Evolutionary conservation across 495 filamentous ascomycete species (phyloP), one percentile per base, ranked within the genome.

Genomic region (Hypomontagnella monticulosa): DNA sequence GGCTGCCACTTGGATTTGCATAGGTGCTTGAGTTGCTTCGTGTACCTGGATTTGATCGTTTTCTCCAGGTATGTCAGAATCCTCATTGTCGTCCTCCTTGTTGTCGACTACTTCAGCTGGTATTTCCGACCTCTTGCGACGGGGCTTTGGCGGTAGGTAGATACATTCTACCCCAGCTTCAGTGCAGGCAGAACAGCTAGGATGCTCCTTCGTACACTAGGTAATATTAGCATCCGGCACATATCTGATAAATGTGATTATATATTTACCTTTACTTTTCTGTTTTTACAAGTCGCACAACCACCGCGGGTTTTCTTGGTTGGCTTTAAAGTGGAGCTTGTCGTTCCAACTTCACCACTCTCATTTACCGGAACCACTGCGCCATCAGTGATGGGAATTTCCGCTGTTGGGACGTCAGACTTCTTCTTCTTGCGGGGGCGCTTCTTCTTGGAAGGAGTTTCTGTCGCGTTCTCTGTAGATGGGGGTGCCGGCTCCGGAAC

Each of bases 171-270:
- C 44, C 0, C 66, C 71, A 2, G 67, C 49, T 0, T 63, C 57
- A 43, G 68, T 12, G 48, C 80, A 82, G 19, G 71, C 55, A 11
- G 73, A 70, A 63, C 79, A 82, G 10, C 51, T 66, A 15, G 80
- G 79, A 50, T 73, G 73, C 12, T 65, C 69, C 42, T 78, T 79
- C 16, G 76, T 74, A 56, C 80, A 82, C 77, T 82, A 30, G 4
- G 44, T 1, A n/a, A 9, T 20, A 10, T 71, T 62, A 59, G 59
- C 36, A 49, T 46, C 12, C 16, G 34, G 12, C 11, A 34, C 8
- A 4, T 10, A 32, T n/a, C 33, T 40, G 10, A 27, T 15, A 40
- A 49, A 33, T 12, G 43, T 15, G 10, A 15, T 44, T 42, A 11
- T 19, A 34, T 53, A 53, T 74, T 42, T 64, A 76, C 76, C 57